These are phyloP conservation scores for Tylopilus vinaceipallidus DNA, from an alignment of 768 basidiomycete genomes.

Conservation along the genomic window DNA sequence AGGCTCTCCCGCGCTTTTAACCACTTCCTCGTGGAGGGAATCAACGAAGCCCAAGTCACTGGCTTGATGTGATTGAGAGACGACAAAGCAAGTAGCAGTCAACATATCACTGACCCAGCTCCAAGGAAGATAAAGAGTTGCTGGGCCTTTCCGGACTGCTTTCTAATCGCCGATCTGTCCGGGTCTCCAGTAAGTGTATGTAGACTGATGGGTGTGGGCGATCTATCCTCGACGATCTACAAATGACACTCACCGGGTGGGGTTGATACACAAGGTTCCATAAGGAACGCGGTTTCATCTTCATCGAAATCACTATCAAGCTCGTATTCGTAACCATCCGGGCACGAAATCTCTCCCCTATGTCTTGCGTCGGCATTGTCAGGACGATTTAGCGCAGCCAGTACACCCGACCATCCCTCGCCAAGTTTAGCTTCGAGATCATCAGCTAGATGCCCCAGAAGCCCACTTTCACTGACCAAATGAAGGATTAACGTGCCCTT, in stretches of 20 bases:
- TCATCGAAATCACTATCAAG: slow-evolving; percentile 29
- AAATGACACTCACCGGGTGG: background rate
- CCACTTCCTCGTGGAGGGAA: slow-evolving; percentile 2
- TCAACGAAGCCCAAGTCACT: background rate
- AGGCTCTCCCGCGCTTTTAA: background rate
- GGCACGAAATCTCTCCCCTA: slow-evolving; percentile 4
- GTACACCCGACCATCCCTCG: slow-evolving; percentile 7
- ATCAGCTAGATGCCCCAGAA: background rate
- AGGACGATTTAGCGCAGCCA: background rate
- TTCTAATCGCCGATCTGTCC: slow-evolving; percentile 9
- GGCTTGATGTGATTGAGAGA: slow-evolving; percentile 11
- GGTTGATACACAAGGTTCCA: background rate
- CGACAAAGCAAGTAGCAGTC: background rate
- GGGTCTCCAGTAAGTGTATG: background rate
- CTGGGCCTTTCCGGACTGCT: background rate
- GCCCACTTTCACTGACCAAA: slow-evolving; percentile 5
- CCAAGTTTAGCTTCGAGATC: slow-evolving; percentile 7
- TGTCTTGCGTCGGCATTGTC: background rate
- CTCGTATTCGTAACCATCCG: slow-evolving; percentile 16
- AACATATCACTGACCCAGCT: slow-evolving; percentile 5
- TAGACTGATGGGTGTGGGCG: background rate
- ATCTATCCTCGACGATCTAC: slow-evolving; percentile 1
- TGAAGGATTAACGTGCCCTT: slow-evolving; percentile 4
- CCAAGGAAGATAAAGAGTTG: slow-evolving; percentile 12
- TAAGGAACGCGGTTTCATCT: background rate